Base-by-base conservation (phyloP, 108 stramenopile genomes). In the Nitzschia palea region DNA sequence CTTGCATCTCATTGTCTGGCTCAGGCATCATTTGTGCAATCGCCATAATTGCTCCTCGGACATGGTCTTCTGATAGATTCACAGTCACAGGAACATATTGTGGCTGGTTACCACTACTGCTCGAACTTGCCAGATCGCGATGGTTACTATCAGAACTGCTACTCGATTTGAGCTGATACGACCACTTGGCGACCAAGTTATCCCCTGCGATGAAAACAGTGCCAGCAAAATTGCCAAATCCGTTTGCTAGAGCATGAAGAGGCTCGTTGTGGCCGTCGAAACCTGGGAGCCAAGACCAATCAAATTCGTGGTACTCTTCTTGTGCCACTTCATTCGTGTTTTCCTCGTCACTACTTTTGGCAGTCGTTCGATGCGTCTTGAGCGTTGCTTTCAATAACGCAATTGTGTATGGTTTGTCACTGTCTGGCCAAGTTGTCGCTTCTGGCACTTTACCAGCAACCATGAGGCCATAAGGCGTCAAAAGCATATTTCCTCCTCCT, bases 251-350 rank as follows among this genome's bases (percentile, higher is more conserved):
- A 2, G 89, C 86, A 70, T 93, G 94, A 15, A 96, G 82, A 0
- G 95, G 93, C 62, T 95, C 94, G 57, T 92, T 80, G 57, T 86
- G 85, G 0, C 97, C 97, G 12, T 89, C 64, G 60, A 97, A 98
- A 2, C 95, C 97, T 20, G 97, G 96, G 15, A 98, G 70, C 97
- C 97, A 98, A 27, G 92, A 88, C 97, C 97, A 98, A 35, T 86
- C 79, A 62, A 91, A 96, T 44, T 88, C 86, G 37, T 89, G 88
- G 48, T 73, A 73, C 27, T 81, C 78, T 10, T 71, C 71, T 18
- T 69, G 45, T 15, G 17, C 36, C 22, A 44, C 67, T 18, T 67
- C 66, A 36, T 80, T 73, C 36, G 72, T 71, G 22, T 67, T 44
- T 17, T 58, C 40, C 43, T 68, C 64, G 65, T 59, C 67, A 53